Base-by-base conservation (phyloP, 495 filamentous ascomycete genomes). In the Daldinia childiae region DNA sequence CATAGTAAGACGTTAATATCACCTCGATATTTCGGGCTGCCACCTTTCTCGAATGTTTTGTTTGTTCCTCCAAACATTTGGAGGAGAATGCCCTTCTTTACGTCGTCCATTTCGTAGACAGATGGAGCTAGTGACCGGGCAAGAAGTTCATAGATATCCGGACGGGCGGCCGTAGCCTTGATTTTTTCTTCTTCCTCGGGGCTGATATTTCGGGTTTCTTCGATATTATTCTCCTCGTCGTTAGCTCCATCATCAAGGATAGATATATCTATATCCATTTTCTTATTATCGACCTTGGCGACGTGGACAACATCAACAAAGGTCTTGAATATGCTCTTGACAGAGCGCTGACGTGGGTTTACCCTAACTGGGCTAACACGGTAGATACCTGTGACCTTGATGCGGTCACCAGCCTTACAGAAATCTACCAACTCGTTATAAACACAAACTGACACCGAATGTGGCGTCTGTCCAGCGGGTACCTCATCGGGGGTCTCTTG, bases 61-160 rank as follows among this genome's bases (percentile, higher is more conserved):
- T 99, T 99, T n/a, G 95, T 98, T 27, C 95, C 95, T 15, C 95
- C 96, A 76, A 99, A 99, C 52, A 99, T 85, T 74, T 99, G 95
- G 3, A 99, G 89, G 11, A 99, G 83, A 62, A 99, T 97, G 29
- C 95, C 95, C 79, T 99, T 99, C 87, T 98, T 98, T 38, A 98
- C 93, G 77, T 99, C 95, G 66, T 98, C 96, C 92, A 95, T 93
- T 78, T 99, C 95, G 82, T 96, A 98, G 71, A 99, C 88, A 66
- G 93, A 97, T 19, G 95, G 95, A 2, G 96, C 96, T 24, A 99
- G 82, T 0, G 95, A 98, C 14, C 95, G 90, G 19, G 96, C 87
- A 4, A 99, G 88, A 36, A 99, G 88, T 50, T 99, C 93, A 77
- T 99, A 99, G 48, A 98, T 88, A 78, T 99, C 96, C 6, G 91